Percentiles rank a stretch among this genome's conserved stretches.
These are phyloP conservation scores for Colletotrichum brevisporum DNA, from an alignment of 2,329 filamentous ascomycete genomes.

Conservation along the genomic window DNA sequence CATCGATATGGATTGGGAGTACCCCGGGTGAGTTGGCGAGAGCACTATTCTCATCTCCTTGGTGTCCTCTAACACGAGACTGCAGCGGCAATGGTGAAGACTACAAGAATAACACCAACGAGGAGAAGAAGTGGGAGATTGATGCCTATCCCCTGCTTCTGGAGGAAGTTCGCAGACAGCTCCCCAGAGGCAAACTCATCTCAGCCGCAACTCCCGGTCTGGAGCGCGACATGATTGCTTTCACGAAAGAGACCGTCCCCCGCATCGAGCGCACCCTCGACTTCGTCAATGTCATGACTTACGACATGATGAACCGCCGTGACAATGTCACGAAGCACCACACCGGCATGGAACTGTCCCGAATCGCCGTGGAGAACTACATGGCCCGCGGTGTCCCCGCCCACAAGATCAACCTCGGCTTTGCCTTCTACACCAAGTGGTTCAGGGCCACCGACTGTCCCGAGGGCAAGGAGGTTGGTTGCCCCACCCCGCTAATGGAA, in stretches of 20 bases:
- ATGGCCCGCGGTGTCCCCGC: constrained; percentile 66
- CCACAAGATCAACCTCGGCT: constrained; percentile 71
- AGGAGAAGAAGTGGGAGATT: constrained; percentile 72
- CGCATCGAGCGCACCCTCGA: constrained; percentile 72
- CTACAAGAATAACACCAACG: constrained; percentile 76
- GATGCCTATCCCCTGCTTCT: constrained; percentile 74
- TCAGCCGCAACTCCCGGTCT: constrained; percentile 79
- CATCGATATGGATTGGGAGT: constrained; percentile 76
- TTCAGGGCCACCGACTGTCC: constrained; percentile 65
- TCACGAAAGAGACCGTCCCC: constrained; percentile 69
- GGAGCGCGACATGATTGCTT: constrained; percentile 76
- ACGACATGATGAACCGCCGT: constrained; percentile 79
- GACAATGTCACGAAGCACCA: constrained; percentile 76
- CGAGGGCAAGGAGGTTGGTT: constrained; percentile 62
- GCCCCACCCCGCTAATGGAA: constrained; percentile 70
- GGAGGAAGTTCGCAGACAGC: constrained; percentile 67
- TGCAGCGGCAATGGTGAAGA: constrained; percentile 76
- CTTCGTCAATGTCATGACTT: constrained; percentile 78
- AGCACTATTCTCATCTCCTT: constrained; percentile 4
- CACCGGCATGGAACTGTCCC: constrained; percentile 70
- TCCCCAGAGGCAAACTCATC: constrained; percentile 71
- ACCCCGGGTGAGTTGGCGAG: constrained; percentile 58
- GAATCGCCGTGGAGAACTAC: constrained; percentile 71
- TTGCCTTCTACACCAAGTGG: constrained; percentile 79
- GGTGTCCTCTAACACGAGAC: background rate